phyloP scores from a whole-genome alignment of 192 early-diverging fungal species.

The Funneliformis geosporum region DNA sequence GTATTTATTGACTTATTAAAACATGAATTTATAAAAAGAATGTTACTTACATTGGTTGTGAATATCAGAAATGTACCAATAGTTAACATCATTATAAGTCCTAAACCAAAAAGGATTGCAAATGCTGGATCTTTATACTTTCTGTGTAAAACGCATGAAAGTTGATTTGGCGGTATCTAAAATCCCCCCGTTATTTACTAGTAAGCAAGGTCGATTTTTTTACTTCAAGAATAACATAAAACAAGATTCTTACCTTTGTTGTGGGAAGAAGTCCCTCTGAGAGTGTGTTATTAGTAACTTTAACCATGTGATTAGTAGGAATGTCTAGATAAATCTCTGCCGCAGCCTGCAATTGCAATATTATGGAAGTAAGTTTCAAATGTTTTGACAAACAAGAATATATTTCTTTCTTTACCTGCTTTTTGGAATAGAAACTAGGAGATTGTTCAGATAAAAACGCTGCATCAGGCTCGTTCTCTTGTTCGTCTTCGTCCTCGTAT shows the following conservation, averaged over 20 bases:
- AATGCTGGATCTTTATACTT: slow-evolving; percentile 57
- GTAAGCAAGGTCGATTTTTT: background rate
- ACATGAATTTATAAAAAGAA: background rate
- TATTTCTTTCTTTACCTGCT: background rate
- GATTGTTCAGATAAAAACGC: background rate
- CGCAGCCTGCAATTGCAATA: slow-evolving; percentile 42
- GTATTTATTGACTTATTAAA: background rate
- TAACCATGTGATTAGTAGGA: slow-evolving; percentile 36
- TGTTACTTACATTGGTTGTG: slow-evolving; percentile 53
- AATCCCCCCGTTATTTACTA: background rate
- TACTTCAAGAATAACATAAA: background rate
- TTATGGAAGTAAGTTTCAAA: background rate
- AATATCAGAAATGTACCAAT: slow-evolving; percentile 51
- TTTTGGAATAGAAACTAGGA: background rate
- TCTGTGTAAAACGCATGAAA: slow-evolving; percentile 22
- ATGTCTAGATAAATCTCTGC: slow-evolving; percentile 57
- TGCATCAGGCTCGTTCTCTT: slow-evolving; percentile 8
- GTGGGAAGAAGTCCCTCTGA: slow-evolving; percentile 53
- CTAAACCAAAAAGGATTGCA: slow-evolving; percentile 43
- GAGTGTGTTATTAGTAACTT: slow-evolving; percentile 39
- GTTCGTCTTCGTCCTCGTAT: slow-evolving; percentile 8
- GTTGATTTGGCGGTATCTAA: slow-evolving; percentile 19
- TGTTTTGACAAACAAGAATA: background rate
- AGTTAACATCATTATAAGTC: slow-evolving; percentile 39
- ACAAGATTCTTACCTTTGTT: slow-evolving; percentile 37